phyloP scores from a whole-genome alignment of 2,329 filamentous ascomycete genomes.

The Fusarium sp. region DNA sequence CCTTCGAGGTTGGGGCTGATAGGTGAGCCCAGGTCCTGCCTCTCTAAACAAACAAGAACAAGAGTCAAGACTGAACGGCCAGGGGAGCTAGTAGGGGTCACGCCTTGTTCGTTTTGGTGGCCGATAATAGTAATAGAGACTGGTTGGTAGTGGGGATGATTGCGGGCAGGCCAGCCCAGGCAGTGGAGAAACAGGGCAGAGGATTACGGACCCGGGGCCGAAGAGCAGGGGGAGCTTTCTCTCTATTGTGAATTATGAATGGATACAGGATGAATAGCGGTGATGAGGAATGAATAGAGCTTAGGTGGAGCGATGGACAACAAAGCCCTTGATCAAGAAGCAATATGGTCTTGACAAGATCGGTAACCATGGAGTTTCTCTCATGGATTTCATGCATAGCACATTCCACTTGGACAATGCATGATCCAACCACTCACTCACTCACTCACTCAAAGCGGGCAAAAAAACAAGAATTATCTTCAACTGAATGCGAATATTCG shows the following conservation, averaged over 20 bases:
- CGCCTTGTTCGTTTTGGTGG: constrained; percentile 35
- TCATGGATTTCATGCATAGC: background rate
- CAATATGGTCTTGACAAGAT: background rate
- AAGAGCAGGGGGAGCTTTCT: constrained; percentile 20
- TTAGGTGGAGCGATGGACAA: constrained; percentile 8
- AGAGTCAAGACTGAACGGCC: constrained; percentile 25
- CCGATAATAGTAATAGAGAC: constrained; percentile 3
- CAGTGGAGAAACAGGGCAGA: constrained; percentile 38
- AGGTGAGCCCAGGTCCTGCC: constrained; percentile 21
- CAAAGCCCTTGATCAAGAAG: constrained; percentile 11
- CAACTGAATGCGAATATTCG: constrained; percentile 15
- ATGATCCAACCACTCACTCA: constrained; percentile 15
- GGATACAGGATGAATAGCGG: constrained; percentile 15
- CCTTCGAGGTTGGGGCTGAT: constrained; percentile 13
- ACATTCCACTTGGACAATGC: constrained; percentile 28
- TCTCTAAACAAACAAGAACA: constrained; percentile 20
- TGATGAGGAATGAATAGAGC: constrained; percentile 13
- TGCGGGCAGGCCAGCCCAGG: constrained; percentile 28
- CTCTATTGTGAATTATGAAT: constrained; percentile 17
- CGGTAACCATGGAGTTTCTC: background rate
- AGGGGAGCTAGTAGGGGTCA: constrained; percentile 28
- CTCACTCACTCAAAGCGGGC: constrained; percentile 15
- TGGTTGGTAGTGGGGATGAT: constrained; percentile 36
- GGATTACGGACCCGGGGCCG: constrained; percentile 26
- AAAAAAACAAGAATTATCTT: constrained; percentile 4